phyloP scores from a whole-genome alignment of 306 rosid species.

The Lupinus albus region DNA sequence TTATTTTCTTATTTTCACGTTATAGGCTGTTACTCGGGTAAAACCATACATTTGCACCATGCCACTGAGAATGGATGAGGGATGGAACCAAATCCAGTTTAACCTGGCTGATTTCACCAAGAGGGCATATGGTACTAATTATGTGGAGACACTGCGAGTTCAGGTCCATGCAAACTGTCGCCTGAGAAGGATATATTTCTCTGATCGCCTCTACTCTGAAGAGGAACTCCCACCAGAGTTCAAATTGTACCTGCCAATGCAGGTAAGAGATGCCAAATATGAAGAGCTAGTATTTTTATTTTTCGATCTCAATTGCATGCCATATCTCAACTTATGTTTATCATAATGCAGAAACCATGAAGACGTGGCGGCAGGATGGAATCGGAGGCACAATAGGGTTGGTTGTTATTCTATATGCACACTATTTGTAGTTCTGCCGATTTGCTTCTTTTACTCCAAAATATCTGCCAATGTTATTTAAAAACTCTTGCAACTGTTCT shows the following conservation, averaged over 20 bases:
- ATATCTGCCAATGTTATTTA: not conserved
- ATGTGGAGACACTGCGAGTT: slow-evolving; percentile 90
- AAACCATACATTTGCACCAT: slow-evolving; percentile 93
- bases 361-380: slow-evolving; percentile 1
- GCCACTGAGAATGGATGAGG: slow-evolving; percentile 89
- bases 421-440: not conserved
- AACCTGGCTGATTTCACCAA: slow-evolving; percentile 81
- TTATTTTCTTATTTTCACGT: slow-evolving; percentile 22
- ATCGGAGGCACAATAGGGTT: not conserved
- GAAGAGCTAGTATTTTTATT: not conserved
- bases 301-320: not conserved
- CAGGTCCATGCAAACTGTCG: slow-evolving; percentile 97
- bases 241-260: slow-evolving; percentile 90
- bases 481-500: slow-evolving; percentile 23
- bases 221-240: slow-evolving; percentile 97
- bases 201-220: slow-evolving; percentile 88
- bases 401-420: not conserved
- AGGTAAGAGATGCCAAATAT: slow-evolving; percentile 50
- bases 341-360: slow-evolving; percentile 48
- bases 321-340: slow-evolving; percentile 2
- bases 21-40: slow-evolving; percentile 77
- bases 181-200: slow-evolving; percentile 89
- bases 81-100: slow-evolving; percentile 95
- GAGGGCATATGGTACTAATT: slow-evolving; percentile 98
- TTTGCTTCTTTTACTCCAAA: not conserved